phyloP scores from a whole-genome alignment of 2,329 filamentous ascomycete genomes.

The Orbilia blumenaviensis region DNA sequence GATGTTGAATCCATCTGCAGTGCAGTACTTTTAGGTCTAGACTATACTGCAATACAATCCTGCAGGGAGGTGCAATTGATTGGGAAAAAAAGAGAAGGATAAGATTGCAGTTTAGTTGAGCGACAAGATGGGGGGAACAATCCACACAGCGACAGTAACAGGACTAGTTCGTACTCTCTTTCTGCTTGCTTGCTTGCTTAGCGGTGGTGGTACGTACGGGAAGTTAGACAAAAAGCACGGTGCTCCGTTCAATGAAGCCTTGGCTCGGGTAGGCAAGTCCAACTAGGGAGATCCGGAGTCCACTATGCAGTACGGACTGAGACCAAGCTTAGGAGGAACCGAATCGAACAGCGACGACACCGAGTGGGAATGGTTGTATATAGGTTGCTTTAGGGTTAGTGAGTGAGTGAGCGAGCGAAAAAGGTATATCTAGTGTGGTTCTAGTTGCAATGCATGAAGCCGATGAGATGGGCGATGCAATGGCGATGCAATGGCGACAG shows the following conservation, averaged over 20 bases:
- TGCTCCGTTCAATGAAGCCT: not conserved
- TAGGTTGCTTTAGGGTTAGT: no score
- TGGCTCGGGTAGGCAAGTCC: not conserved
- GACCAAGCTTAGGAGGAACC: no score
- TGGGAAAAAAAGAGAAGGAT: not conserved
- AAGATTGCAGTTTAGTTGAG: not conserved
- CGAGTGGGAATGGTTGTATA: not conserved
- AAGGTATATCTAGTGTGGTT: no score
- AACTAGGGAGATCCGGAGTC: not conserved
- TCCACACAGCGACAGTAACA: not conserved
- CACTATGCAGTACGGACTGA: not conserved
- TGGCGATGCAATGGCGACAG: no score
- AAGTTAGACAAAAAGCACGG: constrained; percentile 9
- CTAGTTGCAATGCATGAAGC: not conserved
- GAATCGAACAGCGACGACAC: not conserved
- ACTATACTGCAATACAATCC: no score
- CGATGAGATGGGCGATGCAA: no score
- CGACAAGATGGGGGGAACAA: constrained; percentile 8
- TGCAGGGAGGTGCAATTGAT: not conserved
- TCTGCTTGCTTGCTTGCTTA: no score
- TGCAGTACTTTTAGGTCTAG: no score
- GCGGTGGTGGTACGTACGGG: no score
- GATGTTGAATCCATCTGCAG: not conserved
- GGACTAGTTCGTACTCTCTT: no score
- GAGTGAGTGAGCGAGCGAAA: not conserved